Percentiles rank a stretch among this genome's conserved stretches.
Conservation (phyloP, 1,284 basidiomycete species). For the Rhodotorula sp. region DNA sequence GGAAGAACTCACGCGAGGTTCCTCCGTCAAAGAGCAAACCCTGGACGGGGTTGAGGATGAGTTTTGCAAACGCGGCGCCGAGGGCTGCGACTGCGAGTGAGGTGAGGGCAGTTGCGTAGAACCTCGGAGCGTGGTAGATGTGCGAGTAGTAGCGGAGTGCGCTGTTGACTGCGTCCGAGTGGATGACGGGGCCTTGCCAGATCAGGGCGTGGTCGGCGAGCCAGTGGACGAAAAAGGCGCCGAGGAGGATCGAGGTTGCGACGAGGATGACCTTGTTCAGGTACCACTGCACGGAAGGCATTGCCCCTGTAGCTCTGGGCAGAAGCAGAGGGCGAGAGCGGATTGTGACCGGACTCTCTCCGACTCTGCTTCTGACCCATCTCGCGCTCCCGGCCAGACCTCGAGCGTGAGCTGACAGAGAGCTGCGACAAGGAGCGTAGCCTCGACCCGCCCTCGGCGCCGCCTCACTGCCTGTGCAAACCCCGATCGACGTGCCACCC, state of each 20-base stretch:
- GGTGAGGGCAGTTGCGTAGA: conserved; percentile 21
- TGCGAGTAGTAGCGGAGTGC: conserved; percentile 27
- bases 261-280: conserved; percentile 29
- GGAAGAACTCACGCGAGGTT: conserved; percentile 14
- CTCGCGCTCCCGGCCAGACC: too few species aligned
- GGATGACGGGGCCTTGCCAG: conserved; percentile 22
- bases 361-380: too few species aligned
- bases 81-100: conserved; percentile 10
- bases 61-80: conserved; percentile 8
- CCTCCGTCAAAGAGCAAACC: conserved; percentile 37
- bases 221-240: conserved; percentile 29
- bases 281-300: not conserved
- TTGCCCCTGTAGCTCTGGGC: not conserved
- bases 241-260: conserved; percentile 20
- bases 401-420: too few species aligned
- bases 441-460: too few species aligned
- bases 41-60: conserved; percentile 21
- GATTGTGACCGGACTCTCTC: too few species aligned
- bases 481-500: too few species aligned
- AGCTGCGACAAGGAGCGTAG: too few species aligned
- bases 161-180: not conserved
- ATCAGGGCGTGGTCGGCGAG: conserved; percentile 23
- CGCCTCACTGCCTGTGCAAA: too few species aligned
- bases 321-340: too few species aligned
- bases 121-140: conserved; percentile 22